Percentiles rank a stretch among this genome's conserved stretches.
These are phyloP conservation scores for Pistacia vera DNA, from an alignment of 345 rosid genomes.

Conservation along the genomic window DNA sequence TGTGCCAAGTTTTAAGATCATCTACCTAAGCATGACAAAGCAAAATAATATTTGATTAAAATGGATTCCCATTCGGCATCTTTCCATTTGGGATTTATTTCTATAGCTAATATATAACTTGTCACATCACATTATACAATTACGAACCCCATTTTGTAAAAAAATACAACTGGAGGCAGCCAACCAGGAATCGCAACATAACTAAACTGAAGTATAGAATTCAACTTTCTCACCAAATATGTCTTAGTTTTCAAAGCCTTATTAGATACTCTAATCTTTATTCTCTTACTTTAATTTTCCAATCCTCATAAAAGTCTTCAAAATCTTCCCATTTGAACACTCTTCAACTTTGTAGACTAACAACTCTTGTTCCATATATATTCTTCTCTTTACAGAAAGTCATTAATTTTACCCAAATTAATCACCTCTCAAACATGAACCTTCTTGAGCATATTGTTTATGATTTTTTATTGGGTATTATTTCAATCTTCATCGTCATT, in stretches of 20 bases:
- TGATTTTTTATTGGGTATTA: constrained; percentile 46
- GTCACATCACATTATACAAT: not conserved
- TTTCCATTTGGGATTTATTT: not conserved
- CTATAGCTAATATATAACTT: not conserved
- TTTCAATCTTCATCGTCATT: constrained; percentile 40
- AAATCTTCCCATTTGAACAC: constrained; percentile 6
- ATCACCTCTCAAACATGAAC: constrained; percentile 33
- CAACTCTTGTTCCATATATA: not conserved
- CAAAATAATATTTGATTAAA: not conserved
- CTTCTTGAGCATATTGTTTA: constrained; percentile 47
- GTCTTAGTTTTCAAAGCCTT: constrained; percentile 21
- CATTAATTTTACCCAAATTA: not conserved
- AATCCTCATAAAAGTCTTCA: not conserved
- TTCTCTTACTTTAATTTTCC: not conserved
- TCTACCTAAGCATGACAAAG: not conserved
- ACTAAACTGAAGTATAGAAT: not conserved
- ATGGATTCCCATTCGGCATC: not conserved
- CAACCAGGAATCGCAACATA: constrained; percentile 29
- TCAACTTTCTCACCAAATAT: constrained; percentile 35
- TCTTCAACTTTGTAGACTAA: not conserved
- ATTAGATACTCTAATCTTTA: not conserved
- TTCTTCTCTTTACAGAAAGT: not conserved
- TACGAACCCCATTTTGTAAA: not conserved
- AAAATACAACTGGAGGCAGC: constrained; percentile 26
- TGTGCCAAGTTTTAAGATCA: too few relatives aligned